Evolutionary conservation across 495 filamentous ascomycete species (phyloP).

Genomic region (Aspergillus hancockii): DNA sequence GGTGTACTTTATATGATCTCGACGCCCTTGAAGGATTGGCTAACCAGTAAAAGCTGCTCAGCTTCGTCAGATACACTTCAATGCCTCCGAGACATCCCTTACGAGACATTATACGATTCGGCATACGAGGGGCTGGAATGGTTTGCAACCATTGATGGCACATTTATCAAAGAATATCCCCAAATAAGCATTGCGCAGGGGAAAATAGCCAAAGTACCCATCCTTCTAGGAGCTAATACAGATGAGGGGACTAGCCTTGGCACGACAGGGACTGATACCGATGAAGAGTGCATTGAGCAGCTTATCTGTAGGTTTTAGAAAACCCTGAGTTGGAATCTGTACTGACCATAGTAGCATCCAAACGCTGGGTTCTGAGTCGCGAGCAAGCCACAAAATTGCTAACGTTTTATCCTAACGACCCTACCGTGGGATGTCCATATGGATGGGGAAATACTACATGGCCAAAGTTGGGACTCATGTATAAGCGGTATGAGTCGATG

Average conservation of each 20-base stretch:
- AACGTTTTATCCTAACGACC: slow-evolving; percentile 44
- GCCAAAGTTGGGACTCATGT: slow-evolving; percentile 46
- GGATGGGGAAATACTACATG: slow-evolving; percentile 51
- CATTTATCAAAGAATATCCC: slow-evolving; percentile 48
- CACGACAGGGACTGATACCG: slow-evolving; percentile 44
- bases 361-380: slow-evolving; percentile 36
- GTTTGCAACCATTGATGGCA: slow-evolving; percentile 51
- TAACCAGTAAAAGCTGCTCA: slow-evolving; percentile 52
- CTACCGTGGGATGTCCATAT: slow-evolving; percentile 46
- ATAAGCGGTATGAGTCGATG: slow-evolving; percentile 53
- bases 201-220: slow-evolving; percentile 44
- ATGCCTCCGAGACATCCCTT: slow-evolving; percentile 62
- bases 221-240: slow-evolving; percentile 47
- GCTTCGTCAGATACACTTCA: slow-evolving; percentile 55
- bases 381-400: slow-evolving; percentile 32
- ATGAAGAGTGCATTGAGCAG: slow-evolving; percentile 44
- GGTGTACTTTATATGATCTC: slow-evolving; percentile 17
- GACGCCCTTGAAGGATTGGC: neutral
- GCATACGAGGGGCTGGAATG: slow-evolving; percentile 42
- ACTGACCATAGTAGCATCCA: slow-evolving; percentile 26
- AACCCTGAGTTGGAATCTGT: neutral
- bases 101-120: slow-evolving; percentile 56
- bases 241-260: slow-evolving; percentile 53
- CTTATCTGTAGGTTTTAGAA: slow-evolving; percentile 34
- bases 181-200: slow-evolving; percentile 35